A percentile compares a stretch with the other conserved stretches of the same genome.
phyloP scores from a whole-genome alignment of 768 basidiomycete genomes.

The Rhodotorula babjevae region DNA sequence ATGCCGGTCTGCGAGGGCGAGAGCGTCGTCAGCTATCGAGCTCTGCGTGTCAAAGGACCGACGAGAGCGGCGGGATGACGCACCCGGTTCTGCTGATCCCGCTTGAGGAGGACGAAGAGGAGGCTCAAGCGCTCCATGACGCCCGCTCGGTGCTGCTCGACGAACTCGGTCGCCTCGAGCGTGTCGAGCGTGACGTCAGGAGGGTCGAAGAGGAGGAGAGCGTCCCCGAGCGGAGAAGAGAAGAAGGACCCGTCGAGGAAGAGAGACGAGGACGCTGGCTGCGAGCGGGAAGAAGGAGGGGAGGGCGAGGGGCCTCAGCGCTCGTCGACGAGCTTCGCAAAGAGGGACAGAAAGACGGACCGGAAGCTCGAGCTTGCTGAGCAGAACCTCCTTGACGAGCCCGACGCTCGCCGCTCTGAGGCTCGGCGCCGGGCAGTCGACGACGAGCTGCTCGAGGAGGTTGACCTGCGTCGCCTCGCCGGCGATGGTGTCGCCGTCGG shows the following conservation, averaged over 20 bases:
- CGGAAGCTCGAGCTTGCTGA: background rate
- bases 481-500: background rate
- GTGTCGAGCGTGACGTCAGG: background rate
- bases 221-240: background rate
- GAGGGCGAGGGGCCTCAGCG: background rate
- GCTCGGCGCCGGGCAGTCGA: background rate
- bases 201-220: background rate
- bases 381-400: slow-evolving; percentile 1
- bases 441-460: background rate
- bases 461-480: background rate
- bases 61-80: background rate
- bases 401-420: background rate
- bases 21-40: background rate
- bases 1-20: background rate
- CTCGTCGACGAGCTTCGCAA: too few relatives aligned
- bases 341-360: background rate
- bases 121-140: background rate
- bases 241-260: background rate
- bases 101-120: background rate
- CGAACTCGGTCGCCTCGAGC: background rate
- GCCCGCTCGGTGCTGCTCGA: background rate
- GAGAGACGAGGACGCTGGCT: background rate
- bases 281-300: too few relatives aligned
- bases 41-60: background rate
- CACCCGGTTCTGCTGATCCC: background rate